phyloP scores from a whole-genome alignment of 2,329 filamentous ascomycete genomes.

The Exserohilum rostratum region DNA sequence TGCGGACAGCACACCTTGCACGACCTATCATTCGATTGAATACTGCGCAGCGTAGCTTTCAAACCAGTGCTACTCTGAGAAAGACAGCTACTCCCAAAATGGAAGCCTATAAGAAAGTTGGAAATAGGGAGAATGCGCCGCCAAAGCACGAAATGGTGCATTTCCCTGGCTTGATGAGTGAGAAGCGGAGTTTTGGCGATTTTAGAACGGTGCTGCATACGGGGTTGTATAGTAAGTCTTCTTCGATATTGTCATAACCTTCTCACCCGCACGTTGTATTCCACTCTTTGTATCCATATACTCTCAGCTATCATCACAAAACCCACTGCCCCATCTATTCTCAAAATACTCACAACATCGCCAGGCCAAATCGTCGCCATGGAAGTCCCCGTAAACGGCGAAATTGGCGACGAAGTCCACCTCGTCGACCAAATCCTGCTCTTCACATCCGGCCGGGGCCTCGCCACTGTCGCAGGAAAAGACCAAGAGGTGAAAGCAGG shows the following conservation, averaged over 20 bases:
- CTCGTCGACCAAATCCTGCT: conserved; percentile 69
- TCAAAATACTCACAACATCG: background rate
- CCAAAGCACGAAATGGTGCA: conserved; percentile 62
- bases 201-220: conserved; percentile 69
- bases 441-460: conserved; percentile 65
- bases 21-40: background rate
- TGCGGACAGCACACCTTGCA: too few species aligned
- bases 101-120: conserved; percentile 32
- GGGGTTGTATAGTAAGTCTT: conserved; percentile 57
- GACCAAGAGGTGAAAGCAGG: conserved; percentile 63
- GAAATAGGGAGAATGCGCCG: conserved; percentile 34
- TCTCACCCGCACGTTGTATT: too few species aligned
- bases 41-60: background rate
- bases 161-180: conserved; percentile 62
- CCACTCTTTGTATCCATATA: background rate
- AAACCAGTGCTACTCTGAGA: background rate
- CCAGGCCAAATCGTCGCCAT: conserved; percentile 65
- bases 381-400: conserved; percentile 67
- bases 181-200: conserved; percentile 61
- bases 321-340: too few species aligned
- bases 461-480: conserved; percentile 64
- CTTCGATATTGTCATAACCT: background rate
- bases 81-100: conserved; percentile 18
- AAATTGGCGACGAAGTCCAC: conserved; percentile 71
- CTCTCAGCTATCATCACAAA: too few species aligned